These are phyloP conservation scores for Cnidoscolus chayamansa DNA, from an alignment of 441 rosid genomes.

Conservation along the genomic window DNA sequence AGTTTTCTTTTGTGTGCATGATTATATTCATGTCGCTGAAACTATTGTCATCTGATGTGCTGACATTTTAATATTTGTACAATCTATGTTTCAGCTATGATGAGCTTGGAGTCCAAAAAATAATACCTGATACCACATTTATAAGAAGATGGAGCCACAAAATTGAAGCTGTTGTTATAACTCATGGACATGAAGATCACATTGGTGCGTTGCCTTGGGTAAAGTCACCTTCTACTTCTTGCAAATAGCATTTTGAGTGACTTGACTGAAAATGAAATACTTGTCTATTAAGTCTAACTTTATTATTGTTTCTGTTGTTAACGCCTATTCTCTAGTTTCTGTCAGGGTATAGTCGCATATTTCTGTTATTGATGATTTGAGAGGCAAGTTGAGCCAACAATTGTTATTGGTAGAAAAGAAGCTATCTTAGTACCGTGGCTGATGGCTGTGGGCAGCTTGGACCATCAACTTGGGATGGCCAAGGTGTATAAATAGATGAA, in stretches of 20 bases:
- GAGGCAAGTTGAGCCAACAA: background rate
- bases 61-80: slow-evolving; percentile 23
- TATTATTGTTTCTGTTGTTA: no score
- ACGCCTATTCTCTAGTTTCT: no score
- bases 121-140: slow-evolving; percentile 91
- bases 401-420: slow-evolving; percentile 8
- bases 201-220: slow-evolving; percentile 99
- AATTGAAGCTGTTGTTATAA: slow-evolving; percentile 94
- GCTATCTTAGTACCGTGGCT: slow-evolving; percentile 2
- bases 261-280: slow-evolving; percentile 6
- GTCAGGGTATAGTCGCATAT: no score
- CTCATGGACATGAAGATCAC: slow-evolving; percentile 99
- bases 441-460: background rate
- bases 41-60: slow-evolving; percentile 7
- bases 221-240: slow-evolving; percentile 53
- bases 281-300: slow-evolving; percentile 13
- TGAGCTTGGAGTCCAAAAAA: slow-evolving; percentile 91
- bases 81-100: slow-evolving; percentile 55
- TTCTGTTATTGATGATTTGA: no score
- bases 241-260: slow-evolving; percentile 12
- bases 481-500: background rate
- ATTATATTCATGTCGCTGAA: background rate
- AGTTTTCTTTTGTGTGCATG: slow-evolving; percentile 3
- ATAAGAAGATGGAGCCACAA: slow-evolving; percentile 90
- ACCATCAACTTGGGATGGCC: background rate